Evolutionary conservation across 2,329 filamentous ascomycete species (phyloP), one percentile per base, ranked within the genome.

Genomic region (Hawksworthiomyces lignivorus): DNA sequence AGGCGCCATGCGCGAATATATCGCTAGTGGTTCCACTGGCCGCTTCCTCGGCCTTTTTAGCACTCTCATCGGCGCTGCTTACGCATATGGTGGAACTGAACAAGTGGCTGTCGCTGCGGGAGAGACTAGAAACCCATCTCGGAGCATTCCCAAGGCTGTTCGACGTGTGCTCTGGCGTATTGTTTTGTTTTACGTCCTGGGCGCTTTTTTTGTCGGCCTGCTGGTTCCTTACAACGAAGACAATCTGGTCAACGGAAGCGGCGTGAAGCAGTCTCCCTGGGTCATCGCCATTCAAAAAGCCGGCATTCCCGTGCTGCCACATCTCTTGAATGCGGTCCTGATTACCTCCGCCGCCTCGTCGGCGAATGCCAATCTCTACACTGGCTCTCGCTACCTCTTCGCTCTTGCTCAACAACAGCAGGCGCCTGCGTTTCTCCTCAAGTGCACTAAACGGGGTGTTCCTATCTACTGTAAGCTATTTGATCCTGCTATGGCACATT

Each of bases 281-380:
- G 82, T 88, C 45, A 84, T 87, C 48, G 84, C 83, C n/a, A 78
- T 82, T 28, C 68, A 73, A n/a, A 71, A 75, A 26, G 83, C 83
- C 4, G 77, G 80, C 1, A 81, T 88, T 46, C 68, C 67, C 7
- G 80, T 72, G 4, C 72, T 88, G 5, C 80, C 82, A 0, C 77
- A 75, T 7, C 74, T 89, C 41, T 79, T 89, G 61, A 89, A 89
- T 56, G 83, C 82, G 26, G 69, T 88, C 19, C 80, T 89, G 50
- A 69, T 88, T 49, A 84, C 80, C 0, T 82, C 80, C 0, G 82
- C 80, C 0, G 80, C 76, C 61, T 86, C 81, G 0, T 72, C 82
- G 0, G 78, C 74, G 1, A 87, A 87, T 50, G 77, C 82, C 50
- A 76, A 72, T 53, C 63, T 87, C 22, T 64, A 69, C 34, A 64